Evolutionary conservation across 495 filamentous ascomycete species (phyloP).

Genomic region (Polyplosphaeria fusca): DNA sequence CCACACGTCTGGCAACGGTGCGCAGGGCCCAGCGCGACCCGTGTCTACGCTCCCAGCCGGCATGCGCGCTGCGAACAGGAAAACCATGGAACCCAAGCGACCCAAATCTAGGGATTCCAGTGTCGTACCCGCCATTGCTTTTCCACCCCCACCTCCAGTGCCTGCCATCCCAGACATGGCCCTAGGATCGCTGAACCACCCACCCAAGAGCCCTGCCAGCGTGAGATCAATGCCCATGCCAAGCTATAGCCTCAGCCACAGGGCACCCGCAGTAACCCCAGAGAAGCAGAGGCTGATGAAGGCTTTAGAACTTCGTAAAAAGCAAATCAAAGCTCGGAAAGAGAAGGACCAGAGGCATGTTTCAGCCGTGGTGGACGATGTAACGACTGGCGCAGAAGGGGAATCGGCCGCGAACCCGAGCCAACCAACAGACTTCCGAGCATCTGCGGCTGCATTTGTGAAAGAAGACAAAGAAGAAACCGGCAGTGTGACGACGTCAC

Average conservation of each 20-base stretch:
- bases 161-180: conserved; percentile 37
- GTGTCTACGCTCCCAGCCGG: conserved; percentile 36
- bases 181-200: conserved; percentile 53
- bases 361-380: background rate
- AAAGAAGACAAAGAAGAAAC: too few relatives aligned
- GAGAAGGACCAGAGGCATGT: conserved; percentile 16
- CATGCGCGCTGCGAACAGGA: conserved; percentile 32
- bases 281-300: conserved; percentile 93
- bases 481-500: too few relatives aligned
- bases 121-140: conserved; percentile 23
- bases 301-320: conserved; percentile 83
- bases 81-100: conserved; percentile 29
- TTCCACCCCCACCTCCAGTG: conserved; percentile 42
- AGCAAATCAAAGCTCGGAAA: conserved; percentile 47
- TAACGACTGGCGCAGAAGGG: background rate
- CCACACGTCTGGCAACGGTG: conserved; percentile 23
- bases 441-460: too few relatives aligned
- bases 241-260: conserved; percentile 36
- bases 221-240: conserved; percentile 45
- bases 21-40: conserved; percentile 12
- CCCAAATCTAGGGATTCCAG: conserved; percentile 36
- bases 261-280: conserved; percentile 66
- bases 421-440: too few relatives aligned
- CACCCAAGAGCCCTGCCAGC: conserved; percentile 52
- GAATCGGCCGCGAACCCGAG: too few relatives aligned